Conservation (phyloP, 108 stramenopile species). For the Craspedostauros australis region DNA sequence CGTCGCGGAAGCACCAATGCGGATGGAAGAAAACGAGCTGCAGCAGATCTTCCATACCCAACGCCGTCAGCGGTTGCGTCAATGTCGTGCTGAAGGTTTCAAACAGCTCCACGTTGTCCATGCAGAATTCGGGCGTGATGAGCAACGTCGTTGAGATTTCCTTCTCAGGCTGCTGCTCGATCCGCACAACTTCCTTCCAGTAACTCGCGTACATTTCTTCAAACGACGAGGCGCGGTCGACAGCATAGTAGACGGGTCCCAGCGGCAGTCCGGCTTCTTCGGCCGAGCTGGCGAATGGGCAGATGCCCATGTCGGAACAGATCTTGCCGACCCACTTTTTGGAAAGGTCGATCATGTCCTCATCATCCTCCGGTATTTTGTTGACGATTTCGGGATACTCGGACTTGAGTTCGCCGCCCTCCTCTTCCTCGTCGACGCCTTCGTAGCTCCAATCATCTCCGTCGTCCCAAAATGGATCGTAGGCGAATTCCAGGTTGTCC, state of each 20-base stretch:
- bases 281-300: slow-evolving; percentile 86
- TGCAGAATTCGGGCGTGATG: slow-evolving; percentile 81
- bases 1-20: slow-evolving; percentile 91
- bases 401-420: slow-evolving; percentile 20
- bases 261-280: slow-evolving; percentile 82
- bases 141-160: slow-evolving; percentile 83
- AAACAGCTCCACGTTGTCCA: slow-evolving; percentile 86
- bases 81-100: slow-evolving; percentile 85
- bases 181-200: slow-evolving; percentile 84
- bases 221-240: slow-evolving; percentile 57
- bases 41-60: slow-evolving; percentile 70
- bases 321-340: slow-evolving; percentile 77
- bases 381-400: slow-evolving; percentile 52
- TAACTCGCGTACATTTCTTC: slow-evolving; percentile 89
- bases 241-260: slow-evolving; percentile 81
- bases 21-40: slow-evolving; percentile 98
- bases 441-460: slow-evolving; percentile 72
- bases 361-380: slow-evolving; percentile 63
- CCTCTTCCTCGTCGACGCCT: slow-evolving; percentile 53
- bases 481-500: slow-evolving; percentile 54
- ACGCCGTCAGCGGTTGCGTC: slow-evolving; percentile 79
- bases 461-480: slow-evolving; percentile 87
- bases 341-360: slow-evolving; percentile 39
- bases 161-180: slow-evolving; percentile 57
- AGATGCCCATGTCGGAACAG: slow-evolving; percentile 90